Conservation (phyloP, 176 grass and related monocot species). For the Urochloa ruziziensis region DNA sequence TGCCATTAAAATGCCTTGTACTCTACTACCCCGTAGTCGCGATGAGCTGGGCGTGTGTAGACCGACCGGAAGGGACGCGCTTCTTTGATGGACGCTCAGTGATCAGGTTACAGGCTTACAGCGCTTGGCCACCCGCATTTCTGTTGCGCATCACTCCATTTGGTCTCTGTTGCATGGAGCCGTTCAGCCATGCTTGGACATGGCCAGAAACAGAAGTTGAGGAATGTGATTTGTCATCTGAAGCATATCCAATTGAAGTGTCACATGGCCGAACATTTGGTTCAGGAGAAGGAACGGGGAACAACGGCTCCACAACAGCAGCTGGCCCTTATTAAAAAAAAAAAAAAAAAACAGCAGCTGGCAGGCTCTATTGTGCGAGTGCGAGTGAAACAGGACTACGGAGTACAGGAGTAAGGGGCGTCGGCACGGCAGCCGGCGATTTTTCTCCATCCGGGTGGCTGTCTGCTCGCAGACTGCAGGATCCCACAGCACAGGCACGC, state of each 20-base stretch:
- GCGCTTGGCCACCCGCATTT: conserved; percentile 34
- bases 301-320: background rate
- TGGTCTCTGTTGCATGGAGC: background rate
- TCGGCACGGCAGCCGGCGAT: too few species aligned
- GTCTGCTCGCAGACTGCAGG: background rate
- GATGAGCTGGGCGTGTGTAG: conserved; percentile 29
- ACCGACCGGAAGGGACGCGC: conserved; percentile 9
- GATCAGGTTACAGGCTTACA: background rate
- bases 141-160: conserved; percentile 13
- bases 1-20: conserved; percentile 20
- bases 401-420: background rate
- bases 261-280: background rate
- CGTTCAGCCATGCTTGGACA: too few species aligned
- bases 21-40: background rate
- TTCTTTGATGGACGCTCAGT: conserved; percentile 30
- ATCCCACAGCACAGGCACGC: background rate
- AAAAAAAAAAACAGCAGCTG: too few species aligned
- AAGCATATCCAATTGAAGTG: background rate
- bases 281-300: background rate
- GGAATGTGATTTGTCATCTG: background rate
- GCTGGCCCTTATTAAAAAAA: too few species aligned
- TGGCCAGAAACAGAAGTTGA: background rate
- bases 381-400: background rate
- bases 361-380: too few species aligned
- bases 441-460: too few species aligned